These are phyloP conservation scores for Eucalyptus lansdowneana DNA, from an alignment of 345 rosid genomes.

Conservation along the genomic window DNA sequence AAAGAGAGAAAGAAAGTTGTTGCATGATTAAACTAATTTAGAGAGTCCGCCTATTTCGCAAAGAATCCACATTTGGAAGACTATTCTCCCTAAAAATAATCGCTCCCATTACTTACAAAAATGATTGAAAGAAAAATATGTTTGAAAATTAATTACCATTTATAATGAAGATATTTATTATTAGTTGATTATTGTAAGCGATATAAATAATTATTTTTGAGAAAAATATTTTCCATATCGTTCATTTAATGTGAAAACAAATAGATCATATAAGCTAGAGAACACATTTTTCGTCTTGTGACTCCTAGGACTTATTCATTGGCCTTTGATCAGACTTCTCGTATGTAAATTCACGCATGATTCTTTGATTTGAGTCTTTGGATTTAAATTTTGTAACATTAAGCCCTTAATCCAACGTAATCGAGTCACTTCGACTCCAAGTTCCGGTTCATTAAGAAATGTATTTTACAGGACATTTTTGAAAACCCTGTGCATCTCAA, in stretches of 20 bases:
- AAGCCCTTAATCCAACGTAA: not conserved
- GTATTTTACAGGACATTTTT: not conserved
- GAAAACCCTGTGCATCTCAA: not conserved
- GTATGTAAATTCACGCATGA: not conserved
- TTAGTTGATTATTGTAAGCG: no score
- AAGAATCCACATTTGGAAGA: not conserved
- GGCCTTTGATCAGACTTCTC: not conserved
- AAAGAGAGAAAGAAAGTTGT: not conserved
- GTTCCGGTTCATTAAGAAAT: not conserved
- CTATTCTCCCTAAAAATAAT: not conserved
- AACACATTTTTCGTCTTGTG: rapidly evolving
- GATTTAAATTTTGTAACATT: not conserved
- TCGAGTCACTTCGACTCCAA: not conserved
- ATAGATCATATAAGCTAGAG: no score
- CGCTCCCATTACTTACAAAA: rapidly evolving
- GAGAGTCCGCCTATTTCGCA: not conserved
- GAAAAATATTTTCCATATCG: not conserved
- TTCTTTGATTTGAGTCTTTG: not conserved
- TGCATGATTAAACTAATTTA: not conserved
- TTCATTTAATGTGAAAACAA: no score
- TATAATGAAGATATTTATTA: not conserved
- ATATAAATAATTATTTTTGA: not conserved
- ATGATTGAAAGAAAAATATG: rapidly evolving
- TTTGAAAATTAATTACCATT: not conserved
- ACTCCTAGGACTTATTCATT: not conserved